Evolutionary conservation across 2,329 filamentous ascomycete species (phyloP).

Genomic region (Hypoxylon rubiginosum): DNA sequence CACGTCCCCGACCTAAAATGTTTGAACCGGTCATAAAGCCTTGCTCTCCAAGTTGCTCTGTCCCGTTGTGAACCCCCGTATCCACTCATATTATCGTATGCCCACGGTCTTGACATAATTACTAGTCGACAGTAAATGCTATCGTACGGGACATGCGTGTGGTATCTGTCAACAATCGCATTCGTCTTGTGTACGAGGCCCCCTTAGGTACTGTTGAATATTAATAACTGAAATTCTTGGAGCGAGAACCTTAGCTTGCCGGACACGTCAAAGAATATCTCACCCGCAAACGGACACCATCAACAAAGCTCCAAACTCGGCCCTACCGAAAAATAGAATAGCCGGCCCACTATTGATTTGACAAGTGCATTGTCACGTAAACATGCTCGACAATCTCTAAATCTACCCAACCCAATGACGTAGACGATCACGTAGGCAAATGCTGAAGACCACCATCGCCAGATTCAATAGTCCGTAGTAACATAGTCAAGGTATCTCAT

Average conservation of each 20-base stretch:
- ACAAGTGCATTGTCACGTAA: too few relatives aligned
- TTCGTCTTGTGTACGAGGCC: neutral
- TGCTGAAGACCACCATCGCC: neutral
- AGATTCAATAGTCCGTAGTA: neutral
- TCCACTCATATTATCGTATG: too few relatives aligned
- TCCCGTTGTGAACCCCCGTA: too few relatives aligned
- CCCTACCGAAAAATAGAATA: neutral
- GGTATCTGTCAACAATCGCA: neutral
- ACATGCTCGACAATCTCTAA: too few relatives aligned
- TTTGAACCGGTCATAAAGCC: too few relatives aligned
- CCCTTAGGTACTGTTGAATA: neutral
- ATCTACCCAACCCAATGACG: too few relatives aligned
- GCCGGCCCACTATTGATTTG: neutral
- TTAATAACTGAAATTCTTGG: neutral
- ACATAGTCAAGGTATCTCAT: conserved; percentile 28
- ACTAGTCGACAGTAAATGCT: neutral
- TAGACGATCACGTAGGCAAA: too few relatives aligned
- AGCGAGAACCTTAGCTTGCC: neutral
- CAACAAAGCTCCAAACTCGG: neutral
- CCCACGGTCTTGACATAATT: neutral
- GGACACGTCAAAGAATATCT: neutral
- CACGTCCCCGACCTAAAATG: too few relatives aligned
- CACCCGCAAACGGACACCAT: neutral
- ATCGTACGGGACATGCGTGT: neutral
- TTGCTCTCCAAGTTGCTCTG: too few relatives aligned